Conservation (phyloP, 768 basidiomycete genomes). For the Bullera alba region DNA sequence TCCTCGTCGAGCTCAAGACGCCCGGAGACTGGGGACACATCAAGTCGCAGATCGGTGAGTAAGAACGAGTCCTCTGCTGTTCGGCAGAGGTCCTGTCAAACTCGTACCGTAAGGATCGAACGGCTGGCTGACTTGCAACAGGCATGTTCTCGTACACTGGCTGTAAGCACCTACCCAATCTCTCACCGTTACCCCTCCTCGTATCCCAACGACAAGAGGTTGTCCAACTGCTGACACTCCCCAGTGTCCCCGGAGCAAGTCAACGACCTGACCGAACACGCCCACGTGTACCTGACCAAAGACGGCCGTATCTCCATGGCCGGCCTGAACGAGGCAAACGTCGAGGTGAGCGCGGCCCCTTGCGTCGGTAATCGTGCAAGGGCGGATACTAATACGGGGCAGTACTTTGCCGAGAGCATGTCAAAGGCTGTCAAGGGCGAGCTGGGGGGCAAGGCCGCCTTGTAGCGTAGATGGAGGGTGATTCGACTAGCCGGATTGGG, state of each 20-base stretch:
- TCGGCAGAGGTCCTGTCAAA: neutral
- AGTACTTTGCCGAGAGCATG: constrained; percentile 47
- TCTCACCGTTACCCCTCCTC: neutral
- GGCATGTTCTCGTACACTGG: constrained; percentile 36
- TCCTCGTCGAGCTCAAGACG: constrained; percentile 61
- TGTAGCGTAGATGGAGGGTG: constrained; percentile 5
- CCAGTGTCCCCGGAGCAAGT: constrained; percentile 38
- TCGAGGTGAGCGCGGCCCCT: constrained; percentile 42
- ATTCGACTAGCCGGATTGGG: too few relatives aligned
- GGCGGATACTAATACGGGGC: neutral
- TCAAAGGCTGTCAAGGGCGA: constrained; percentile 47
- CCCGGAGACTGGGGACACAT: constrained; percentile 95
- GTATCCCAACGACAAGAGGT: neutral
- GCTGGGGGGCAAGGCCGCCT: constrained; percentile 30
- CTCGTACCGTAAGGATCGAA: neutral
- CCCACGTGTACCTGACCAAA: constrained; percentile 44
- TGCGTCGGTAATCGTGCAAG: neutral
- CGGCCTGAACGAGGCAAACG: constrained; percentile 72
- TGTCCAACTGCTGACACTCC: constrained; percentile 6
- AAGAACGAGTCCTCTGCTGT: neutral
- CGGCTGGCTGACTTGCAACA: constrained; percentile 3
- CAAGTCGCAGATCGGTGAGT: constrained; percentile 69
- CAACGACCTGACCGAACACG: constrained; percentile 39
- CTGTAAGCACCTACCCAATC: constrained; percentile 7
- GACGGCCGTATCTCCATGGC: constrained; percentile 84